Evolutionary conservation across 306 rosid genomes (phyloP).

Genomic region (Sophora flavescens): DNA sequence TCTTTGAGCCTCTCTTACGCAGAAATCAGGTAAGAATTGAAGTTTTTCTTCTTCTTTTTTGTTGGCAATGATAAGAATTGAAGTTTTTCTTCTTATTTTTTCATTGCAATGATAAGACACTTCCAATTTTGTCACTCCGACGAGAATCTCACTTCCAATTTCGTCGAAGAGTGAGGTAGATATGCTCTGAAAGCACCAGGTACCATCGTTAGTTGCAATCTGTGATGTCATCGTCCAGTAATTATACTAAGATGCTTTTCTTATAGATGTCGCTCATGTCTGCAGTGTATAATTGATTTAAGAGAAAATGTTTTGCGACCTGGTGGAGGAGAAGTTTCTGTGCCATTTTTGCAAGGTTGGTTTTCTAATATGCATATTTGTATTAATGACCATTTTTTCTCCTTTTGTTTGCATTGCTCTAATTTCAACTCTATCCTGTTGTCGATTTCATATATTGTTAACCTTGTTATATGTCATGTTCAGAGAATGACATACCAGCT

Average conservation of each 20-base stretch:
- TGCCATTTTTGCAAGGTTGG: conserved; percentile 93
- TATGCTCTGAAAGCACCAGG: conserved; percentile 99
- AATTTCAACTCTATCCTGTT: conserved; percentile 8
- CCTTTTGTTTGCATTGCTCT: conserved; percentile 28
- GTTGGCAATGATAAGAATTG: no score
- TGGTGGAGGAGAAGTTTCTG: conserved; percentile 95
- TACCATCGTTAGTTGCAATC: conserved; percentile 42
- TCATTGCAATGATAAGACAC: no score
- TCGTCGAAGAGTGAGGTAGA: no score
- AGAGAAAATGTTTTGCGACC: conserved; percentile 88
- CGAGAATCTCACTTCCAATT: no score
- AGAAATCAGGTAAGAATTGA: no score
- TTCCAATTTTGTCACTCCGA: no score
- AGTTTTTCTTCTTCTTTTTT: no score
- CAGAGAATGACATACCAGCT: conserved; percentile 93
- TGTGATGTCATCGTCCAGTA: not conserved
- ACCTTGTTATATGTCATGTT: conserved; percentile 40
- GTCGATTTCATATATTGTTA: conserved; percentile 33
- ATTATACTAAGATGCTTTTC: conserved; percentile 36
- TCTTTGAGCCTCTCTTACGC: no score
- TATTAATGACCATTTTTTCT: conserved; percentile 4
- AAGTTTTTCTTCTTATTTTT: no score
- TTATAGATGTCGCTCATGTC: conserved; percentile 40
- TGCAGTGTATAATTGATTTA: conserved; percentile 88
- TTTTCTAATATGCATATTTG: conserved; percentile 31